Base-by-base conservation (phyloP, 2,329 filamentous ascomycete species). In the Hypoxylon sp. region DNA sequence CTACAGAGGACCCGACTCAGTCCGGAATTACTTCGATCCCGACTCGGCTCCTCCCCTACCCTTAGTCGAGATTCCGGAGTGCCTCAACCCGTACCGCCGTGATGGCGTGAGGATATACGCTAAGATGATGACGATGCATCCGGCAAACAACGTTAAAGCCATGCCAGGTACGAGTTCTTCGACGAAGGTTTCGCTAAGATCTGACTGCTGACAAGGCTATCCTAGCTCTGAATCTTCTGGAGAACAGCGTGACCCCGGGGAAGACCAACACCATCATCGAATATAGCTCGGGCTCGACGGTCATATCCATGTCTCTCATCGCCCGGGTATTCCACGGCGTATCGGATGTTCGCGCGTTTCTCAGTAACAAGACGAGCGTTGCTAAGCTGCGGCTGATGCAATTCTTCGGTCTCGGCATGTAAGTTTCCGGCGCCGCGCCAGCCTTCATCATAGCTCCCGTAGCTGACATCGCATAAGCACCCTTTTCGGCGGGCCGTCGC, bases 61-160 rank as follows among this genome's bases (percentile, higher is more conserved):
- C 0, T 78, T 90, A 1, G 85, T 90, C 4, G 87, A 90, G 74
- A 75, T 89, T 2, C 87, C 87, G 0, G 78, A 79, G 15, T 76
- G 75, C 10, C 77, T 89, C 32, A 89, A 89, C 61, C 86, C 86
- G 2, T 85, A 82, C 64, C 78, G 81, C 19, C 65, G 80, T 24
- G 81, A 89, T 82, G 84, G 85, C 3, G 83, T 89, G 4, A 81
- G 85, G 10, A 87, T 89, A 54, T 89, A 87, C 65, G 87, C 87
- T 37, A 89, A 89, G 76, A 86, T 89, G 85, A 84, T 89, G 82
- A 86, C 85, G 1, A 84, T 85, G 79, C 85, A 87, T 68, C 87
- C 87, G 0, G 85, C 86, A 3, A 85, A 89, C 64, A 89, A 89
- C 49, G 87, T 89, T 67, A 89, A 89, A 71, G 81, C 84, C 1